phyloP scores from a whole-genome alignment of 495 filamentous ascomycete genomes.

The Xylaria acuta region DNA sequence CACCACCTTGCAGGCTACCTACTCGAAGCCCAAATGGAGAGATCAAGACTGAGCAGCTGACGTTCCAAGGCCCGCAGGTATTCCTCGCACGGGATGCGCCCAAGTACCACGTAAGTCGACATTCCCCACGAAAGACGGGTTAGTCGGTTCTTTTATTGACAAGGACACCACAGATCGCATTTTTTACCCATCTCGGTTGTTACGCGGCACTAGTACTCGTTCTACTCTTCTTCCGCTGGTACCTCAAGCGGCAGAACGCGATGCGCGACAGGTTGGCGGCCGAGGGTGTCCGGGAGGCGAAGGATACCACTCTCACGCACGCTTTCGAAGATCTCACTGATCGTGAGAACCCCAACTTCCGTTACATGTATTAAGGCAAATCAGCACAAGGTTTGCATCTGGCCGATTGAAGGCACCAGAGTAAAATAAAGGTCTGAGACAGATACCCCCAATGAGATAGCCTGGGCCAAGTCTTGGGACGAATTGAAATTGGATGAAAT shows the following conservation, averaged over 20 bases:
- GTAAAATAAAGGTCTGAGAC: background rate
- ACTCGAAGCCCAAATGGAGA: background rate
- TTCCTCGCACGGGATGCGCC: conserved; percentile 58
- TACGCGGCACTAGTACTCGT: conserved; percentile 56
- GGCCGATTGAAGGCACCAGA: background rate
- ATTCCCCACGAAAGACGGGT: background rate
- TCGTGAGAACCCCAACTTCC: conserved; percentile 62
- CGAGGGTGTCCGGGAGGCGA: conserved; percentile 48
- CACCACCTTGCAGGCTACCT: background rate
- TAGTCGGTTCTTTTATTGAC: background rate
- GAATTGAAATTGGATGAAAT: too few species aligned
- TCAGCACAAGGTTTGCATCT: background rate
- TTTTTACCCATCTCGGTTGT: conserved; percentile 61
- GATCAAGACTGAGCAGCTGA: conserved; percentile 2
- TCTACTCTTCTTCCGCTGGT: conserved; percentile 54
- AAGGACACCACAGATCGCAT: conserved; percentile 47
- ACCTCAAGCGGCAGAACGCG: conserved; percentile 54
- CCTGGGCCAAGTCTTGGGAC: background rate
- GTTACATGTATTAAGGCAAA: conserved; percentile 52
- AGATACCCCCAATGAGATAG: background rate
- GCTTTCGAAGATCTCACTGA: conserved; percentile 67
- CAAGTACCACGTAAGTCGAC: conserved; percentile 46
- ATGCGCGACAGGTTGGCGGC: conserved; percentile 53
- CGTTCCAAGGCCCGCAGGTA: conserved; percentile 53
- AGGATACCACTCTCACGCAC: conserved; percentile 51